Percentiles rank a stretch among this genome's conserved stretches.
Conservation (phyloP, 1,284 basidiomycete species). For the Phenoliferia sp. region DNA sequence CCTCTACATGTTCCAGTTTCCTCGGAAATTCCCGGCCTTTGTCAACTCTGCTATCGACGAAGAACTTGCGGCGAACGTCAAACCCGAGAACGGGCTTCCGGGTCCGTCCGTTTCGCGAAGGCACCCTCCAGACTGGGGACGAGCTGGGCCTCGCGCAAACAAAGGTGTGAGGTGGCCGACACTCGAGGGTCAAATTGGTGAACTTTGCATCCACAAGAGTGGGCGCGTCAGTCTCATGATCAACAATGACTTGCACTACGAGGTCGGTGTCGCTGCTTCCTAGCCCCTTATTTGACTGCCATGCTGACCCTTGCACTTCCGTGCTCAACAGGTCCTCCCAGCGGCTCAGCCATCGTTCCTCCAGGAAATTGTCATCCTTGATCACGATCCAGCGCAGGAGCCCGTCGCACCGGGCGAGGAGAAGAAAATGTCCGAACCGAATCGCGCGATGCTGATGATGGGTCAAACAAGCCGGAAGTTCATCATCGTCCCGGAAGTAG, state of each 20-base stretch:
- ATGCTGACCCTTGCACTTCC: not conserved
- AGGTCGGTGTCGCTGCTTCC: no score
- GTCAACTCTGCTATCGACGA: slow-evolving; percentile 4
- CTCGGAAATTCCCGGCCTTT: slow-evolving; percentile 34
- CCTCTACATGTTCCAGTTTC: slow-evolving; percentile 38
- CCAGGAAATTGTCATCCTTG: slow-evolving; percentile 36
- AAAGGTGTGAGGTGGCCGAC: slow-evolving; percentile 27
- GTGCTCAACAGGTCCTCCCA: slow-evolving; percentile 31
- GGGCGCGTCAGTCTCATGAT: slow-evolving; percentile 33
- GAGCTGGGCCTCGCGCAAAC: slow-evolving; percentile 22
- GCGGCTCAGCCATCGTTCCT: slow-evolving; percentile 37
- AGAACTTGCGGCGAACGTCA: slow-evolving; percentile 11
- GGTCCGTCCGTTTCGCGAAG: slow-evolving; percentile 2
- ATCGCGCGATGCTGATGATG: slow-evolving; percentile 30
- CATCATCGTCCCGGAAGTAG: slow-evolving; percentile 35
- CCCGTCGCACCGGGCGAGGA: not conserved
- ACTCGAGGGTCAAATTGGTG: slow-evolving; percentile 31
- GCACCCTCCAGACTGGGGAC: slow-evolving; percentile 26
- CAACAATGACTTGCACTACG: slow-evolving; percentile 30
- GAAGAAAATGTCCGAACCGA: slow-evolving; percentile 1
- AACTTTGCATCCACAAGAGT: slow-evolving; percentile 31
- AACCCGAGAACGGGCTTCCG: slow-evolving; percentile 16
- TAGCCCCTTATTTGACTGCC: not conserved
- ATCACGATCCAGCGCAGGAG: slow-evolving; percentile 10
- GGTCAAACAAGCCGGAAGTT: slow-evolving; percentile 37